Conservation (phyloP, 208 protist species). For the Wallacemonas collosoma region DNA sequence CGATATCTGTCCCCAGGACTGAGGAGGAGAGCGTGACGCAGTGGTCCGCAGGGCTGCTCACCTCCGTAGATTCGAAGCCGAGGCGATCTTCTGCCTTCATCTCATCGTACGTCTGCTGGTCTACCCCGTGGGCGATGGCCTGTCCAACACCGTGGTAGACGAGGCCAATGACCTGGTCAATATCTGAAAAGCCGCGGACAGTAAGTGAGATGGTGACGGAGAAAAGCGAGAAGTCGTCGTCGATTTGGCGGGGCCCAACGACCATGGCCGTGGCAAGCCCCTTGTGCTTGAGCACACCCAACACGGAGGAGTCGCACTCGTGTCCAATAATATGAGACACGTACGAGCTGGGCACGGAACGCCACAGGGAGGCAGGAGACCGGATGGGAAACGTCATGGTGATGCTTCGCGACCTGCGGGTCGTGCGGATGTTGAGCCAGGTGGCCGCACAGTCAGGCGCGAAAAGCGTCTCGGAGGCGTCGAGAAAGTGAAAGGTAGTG, state of each 20-base stretch:
- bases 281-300: conserved; percentile 79
- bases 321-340: conserved; percentile 92
- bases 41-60: conserved; percentile 37
- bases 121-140: conserved; percentile 40
- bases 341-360: conserved; percentile 69
- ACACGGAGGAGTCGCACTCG: conserved; percentile 89
- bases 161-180: conserved; percentile 55
- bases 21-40: conserved; percentile 40
- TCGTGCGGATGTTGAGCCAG: conserved; percentile 67
- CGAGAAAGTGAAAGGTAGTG: conserved; percentile 30
- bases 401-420: conserved; percentile 58
- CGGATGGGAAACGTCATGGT: conserved; percentile 64
- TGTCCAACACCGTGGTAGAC: conserved; percentile 72
- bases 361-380: conserved; percentile 41
- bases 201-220: conserved; percentile 59
- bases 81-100: conserved; percentile 59
- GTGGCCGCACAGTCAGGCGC: conserved; percentile 15
- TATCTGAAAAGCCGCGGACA: conserved; percentile 43
- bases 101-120: conserved; percentile 54
- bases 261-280: conserved; percentile 71
- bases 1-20: conserved; percentile 45
- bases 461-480: conserved; percentile 29
- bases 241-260: conserved; percentile 52
- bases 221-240: conserved; percentile 68
- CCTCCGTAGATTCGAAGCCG: conserved; percentile 57